Evolutionary conservation across 1,284 basidiomycete species (phyloP).

Genomic region (Thelephora terrestris): DNA sequence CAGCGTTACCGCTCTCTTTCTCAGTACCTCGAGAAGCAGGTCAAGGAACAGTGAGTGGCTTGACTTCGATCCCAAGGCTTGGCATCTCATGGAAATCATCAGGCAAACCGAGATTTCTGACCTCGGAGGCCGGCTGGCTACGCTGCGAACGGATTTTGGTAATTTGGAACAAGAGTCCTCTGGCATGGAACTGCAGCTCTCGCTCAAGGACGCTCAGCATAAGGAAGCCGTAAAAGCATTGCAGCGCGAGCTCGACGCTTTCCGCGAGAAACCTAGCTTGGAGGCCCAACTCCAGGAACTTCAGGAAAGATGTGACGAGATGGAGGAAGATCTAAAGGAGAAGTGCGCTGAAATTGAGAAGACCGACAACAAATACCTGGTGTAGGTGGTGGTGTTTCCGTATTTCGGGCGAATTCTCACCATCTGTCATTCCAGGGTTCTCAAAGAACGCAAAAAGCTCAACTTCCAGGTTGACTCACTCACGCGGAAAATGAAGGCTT

Average conservation of each 20-base stretch:
- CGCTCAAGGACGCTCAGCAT: slow-evolving; percentile 50
- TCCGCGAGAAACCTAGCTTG: slow-evolving; percentile 45
- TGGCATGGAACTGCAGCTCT: slow-evolving; percentile 52
- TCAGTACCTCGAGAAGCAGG: slow-evolving; percentile 50
- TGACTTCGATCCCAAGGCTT: slow-evolving; percentile 3
- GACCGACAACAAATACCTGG: slow-evolving; percentile 68
- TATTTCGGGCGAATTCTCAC: slow-evolving; percentile 1
- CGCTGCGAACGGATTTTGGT: slow-evolving; percentile 32
- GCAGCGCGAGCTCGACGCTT: slow-evolving; percentile 40
- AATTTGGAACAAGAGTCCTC: slow-evolving; percentile 48
- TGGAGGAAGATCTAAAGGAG: slow-evolving; percentile 55
- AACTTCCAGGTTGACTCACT: slow-evolving; percentile 55
- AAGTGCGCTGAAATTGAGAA: slow-evolving; percentile 76
- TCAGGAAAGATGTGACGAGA: slow-evolving; percentile 57
- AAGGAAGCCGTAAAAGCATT: slow-evolving; percentile 49
- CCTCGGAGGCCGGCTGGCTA: slow-evolving; percentile 39
- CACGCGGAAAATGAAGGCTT: slow-evolving; percentile 55
- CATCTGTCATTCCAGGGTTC: slow-evolving; percentile 33
- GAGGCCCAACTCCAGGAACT: slow-evolving; percentile 46
- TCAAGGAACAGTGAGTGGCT: slow-evolving; percentile 41
- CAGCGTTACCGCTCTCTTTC: slow-evolving; percentile 50
- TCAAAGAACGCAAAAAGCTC: slow-evolving; percentile 73
- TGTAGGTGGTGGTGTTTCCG: slow-evolving; percentile 37
- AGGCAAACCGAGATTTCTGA: slow-evolving; percentile 38
- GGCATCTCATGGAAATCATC: slow-evolving; percentile 5